Percentiles rank a stretch among this genome's conserved stretches.
Evolutionary conservation across 345 rosid genomes (phyloP).

Genomic region (Acer yangbiense): DNA sequence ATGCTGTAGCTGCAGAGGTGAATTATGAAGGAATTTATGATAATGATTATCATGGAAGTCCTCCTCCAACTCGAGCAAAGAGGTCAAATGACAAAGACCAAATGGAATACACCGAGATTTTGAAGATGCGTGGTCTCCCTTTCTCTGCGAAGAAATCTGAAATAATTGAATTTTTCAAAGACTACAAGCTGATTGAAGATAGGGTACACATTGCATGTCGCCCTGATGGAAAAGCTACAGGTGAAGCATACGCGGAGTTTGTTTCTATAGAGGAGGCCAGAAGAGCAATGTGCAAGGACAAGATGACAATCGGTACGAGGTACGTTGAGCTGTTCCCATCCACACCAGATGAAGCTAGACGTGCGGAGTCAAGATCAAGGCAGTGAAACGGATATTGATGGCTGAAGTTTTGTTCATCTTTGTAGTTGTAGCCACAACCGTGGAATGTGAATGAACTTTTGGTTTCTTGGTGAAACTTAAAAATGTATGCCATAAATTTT

Average conservation of each 20-base stretch:
- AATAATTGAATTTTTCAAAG: slow-evolving; percentile 69
- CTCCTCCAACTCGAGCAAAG: slow-evolving; percentile 71
- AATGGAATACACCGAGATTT: slow-evolving; percentile 71
- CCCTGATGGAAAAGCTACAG: slow-evolving; percentile 92
- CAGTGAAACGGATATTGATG: slow-evolving; percentile 40
- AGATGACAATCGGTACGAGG: slow-evolving; percentile 87
- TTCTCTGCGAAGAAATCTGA: slow-evolving; percentile 71
- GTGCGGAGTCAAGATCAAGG: slow-evolving; percentile 90
- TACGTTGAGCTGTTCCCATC: slow-evolving; percentile 89
- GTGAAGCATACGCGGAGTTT: slow-evolving; percentile 91
- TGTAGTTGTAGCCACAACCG: not conserved
- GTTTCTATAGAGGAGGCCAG: slow-evolving; percentile 73
- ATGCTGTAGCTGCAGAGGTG: slow-evolving; percentile 84
- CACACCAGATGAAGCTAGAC: slow-evolving; percentile 78
- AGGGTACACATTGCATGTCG: slow-evolving; percentile 80
- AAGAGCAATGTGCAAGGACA: slow-evolving; percentile 87
- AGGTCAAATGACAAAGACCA: slow-evolving; percentile 72
- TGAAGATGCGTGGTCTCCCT: slow-evolving; percentile 94
- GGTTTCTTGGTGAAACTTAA: not conserved
- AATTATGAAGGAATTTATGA: slow-evolving; percentile 75
- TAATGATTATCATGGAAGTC: slow-evolving; percentile 64
- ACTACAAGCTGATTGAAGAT: slow-evolving; percentile 58
- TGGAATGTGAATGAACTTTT: not conserved
- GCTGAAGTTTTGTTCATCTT: not conserved
- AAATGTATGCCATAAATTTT: not conserved